Percentiles rank a stretch among this genome's conserved stretches.
phyloP scores from a whole-genome alignment of 179 eudicot genomes.

The Silene noctiflora region DNA sequence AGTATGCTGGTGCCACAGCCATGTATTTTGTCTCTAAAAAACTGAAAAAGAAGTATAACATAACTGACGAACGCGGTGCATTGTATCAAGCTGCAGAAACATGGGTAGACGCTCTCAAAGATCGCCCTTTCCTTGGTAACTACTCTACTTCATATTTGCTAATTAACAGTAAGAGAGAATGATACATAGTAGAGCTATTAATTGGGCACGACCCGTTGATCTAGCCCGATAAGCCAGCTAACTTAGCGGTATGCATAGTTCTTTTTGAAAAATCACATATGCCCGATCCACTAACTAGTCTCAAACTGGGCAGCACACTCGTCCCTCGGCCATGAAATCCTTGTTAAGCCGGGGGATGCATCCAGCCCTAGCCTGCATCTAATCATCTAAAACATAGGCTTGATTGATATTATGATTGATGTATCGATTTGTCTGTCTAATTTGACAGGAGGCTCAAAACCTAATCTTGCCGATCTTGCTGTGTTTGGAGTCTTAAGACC shows the following conservation, averaged over 20 bases:
- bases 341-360: no score
- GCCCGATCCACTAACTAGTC: no score
- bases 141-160: not conserved
- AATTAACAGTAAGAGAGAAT: not conserved
- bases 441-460: slow-evolving; percentile 66
- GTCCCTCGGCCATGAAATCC: no score
- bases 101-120: slow-evolving; percentile 90
- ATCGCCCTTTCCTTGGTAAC: slow-evolving; percentile 77
- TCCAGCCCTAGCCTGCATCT: no score
- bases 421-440: not conserved
- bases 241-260: no score
- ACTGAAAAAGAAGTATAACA: slow-evolving; percentile 80
- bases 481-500: slow-evolving; percentile 92
- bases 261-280: no score
- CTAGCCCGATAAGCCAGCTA: no score
- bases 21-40: slow-evolving; percentile 95
- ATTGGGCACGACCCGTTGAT: no score
- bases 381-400: not conserved
- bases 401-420: not conserved
- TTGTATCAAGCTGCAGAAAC: slow-evolving; percentile 89
- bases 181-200: not conserved
- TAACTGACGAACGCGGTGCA: slow-evolving; percentile 77
- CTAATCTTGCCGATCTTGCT: slow-evolving; percentile 88
- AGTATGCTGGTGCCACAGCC: slow-evolving; percentile 90
- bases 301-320: no score